phyloP scores from a whole-genome alignment of 768 basidiomycete genomes.

The Cystobasidium onofrii region DNA sequence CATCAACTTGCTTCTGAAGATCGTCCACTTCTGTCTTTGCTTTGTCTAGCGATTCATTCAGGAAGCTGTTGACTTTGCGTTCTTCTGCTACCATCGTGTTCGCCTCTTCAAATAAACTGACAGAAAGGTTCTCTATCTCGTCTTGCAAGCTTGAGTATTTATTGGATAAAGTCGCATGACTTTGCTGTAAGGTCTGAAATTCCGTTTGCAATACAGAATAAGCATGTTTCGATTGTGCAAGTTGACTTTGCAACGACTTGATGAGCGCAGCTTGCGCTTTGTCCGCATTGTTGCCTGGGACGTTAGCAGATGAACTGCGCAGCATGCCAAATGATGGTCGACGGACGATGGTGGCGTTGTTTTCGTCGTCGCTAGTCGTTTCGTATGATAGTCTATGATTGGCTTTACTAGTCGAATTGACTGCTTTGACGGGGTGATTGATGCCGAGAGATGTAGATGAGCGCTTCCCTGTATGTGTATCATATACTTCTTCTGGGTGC shows the following conservation, averaged over 20 bases:
- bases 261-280: not conserved
- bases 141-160: conserved; percentile 64
- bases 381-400: conserved; percentile 6
- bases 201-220: not conserved
- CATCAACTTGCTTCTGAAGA: conserved; percentile 8
- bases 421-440: conserved; percentile 10
- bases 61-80: conserved; percentile 54
- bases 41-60: conserved; percentile 38
- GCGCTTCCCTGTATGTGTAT: conserved; percentile 31
- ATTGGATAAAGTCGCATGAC: not conserved
- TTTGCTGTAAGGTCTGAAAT: not conserved
- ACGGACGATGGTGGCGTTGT: not conserved
- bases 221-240: conserved; percentile 1
- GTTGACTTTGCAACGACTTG: not conserved
- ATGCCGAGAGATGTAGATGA: conserved; percentile 9
- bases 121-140: conserved; percentile 89
- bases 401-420: not conserved
- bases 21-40: conserved; percentile 37
- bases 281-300: not conserved
- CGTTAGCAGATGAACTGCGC: not conserved
- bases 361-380: conserved; percentile 6
- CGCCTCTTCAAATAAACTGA: conserved; percentile 78
- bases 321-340: conserved; percentile 14
- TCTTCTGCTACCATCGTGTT: conserved; percentile 98
- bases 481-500: not conserved